Conservation (phyloP, 495 filamentous ascomycete genomes). For the Hypomontagnella submonticulosa region DNA sequence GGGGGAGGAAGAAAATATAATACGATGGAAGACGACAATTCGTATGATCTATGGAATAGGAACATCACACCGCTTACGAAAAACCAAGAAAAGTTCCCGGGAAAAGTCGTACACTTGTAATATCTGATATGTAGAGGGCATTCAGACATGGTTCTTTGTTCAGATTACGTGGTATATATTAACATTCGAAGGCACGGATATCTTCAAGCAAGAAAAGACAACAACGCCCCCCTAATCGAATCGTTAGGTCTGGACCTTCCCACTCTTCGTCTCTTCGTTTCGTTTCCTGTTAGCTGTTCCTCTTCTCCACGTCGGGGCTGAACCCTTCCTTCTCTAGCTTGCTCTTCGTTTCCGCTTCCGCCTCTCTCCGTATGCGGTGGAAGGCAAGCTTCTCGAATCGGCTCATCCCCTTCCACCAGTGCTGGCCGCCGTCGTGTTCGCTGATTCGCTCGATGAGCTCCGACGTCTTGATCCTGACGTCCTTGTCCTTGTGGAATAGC, state of each 20-base stretch:
- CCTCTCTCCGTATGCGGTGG: constrained; percentile 73
- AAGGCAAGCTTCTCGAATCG: constrained; percentile 88
- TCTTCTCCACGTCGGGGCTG: constrained; percentile 42
- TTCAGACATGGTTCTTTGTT: constrained; percentile 27
- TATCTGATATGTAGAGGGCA: constrained; percentile 1
- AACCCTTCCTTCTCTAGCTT: constrained; percentile 48
- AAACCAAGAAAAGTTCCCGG: too few relatives aligned
- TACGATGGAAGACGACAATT: too few relatives aligned
- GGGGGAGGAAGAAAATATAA: too few relatives aligned
- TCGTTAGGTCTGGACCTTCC: constrained; percentile 20
- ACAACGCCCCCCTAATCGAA: neutral
- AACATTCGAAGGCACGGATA: constrained; percentile 37
- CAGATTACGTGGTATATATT: constrained; percentile 44
- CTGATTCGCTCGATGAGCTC: constrained; percentile 84
- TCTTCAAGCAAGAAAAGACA: constrained; percentile 32
- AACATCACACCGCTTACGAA: neutral
- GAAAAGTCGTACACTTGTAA: constrained; percentile 3
- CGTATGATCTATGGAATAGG: too few relatives aligned
- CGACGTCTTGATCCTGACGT: constrained; percentile 80
- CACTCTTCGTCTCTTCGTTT: constrained; percentile 7
- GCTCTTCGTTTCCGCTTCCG: constrained; percentile 57
- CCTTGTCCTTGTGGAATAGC: constrained; percentile 87
- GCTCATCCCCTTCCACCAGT: constrained; percentile 90
- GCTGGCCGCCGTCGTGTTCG: constrained; percentile 87
- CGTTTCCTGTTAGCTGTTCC: constrained; percentile 40